Evolutionary conservation across 805 yeast genomes (phyloP), one percentile per base, ranked within the genome.

Genomic region (Naumovozyma castellii): DNA sequence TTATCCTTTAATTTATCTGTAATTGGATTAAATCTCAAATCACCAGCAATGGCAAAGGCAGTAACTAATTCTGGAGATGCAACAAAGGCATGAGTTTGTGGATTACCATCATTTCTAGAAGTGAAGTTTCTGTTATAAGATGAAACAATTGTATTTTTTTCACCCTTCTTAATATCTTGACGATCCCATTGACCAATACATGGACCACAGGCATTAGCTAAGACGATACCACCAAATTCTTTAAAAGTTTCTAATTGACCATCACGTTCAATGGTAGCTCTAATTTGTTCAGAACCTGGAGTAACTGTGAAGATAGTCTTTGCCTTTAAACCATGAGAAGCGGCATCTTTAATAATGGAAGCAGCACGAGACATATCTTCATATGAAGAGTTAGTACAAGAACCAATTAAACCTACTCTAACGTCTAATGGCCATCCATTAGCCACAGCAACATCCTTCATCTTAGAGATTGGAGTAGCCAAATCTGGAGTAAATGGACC

Each of bases 101-200:
- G 90, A 81, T 88, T 90, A 71, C 96, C 95, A 69, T 88, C 97
- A 67, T 88, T 88, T 80, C 97, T 84, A 50, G 96, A 80, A 55
- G 95, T 84, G 77, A 90, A 90, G 72, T 90, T 90, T 76, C 97
- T 84, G 83, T 90, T 90, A 80, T 84, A 90, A 46, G 96, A 86
- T 32, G 97, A 84, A 58, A 90, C 90, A 67, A 90, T 90, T 56
- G 97, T 90, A 76, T 90, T 90, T 71, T 85, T 83, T 67, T 84
- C 95, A 64, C 88, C 92, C 75, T 84, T 86, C 73, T 84, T 79
- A 65, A 85, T 78, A 64, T 84, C 88, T 59, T 74, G 83, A 69
- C 97, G 83, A 66, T 88, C 96, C 97, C 97, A 90, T 74, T 90
- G 97, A 60, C 97, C 97, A 62, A 88, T 88, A 76, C 97, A 88